Evolutionary conservation across 164 flowering plant genomes (phyloP).

Genomic region (Cinnamomum chago): DNA sequence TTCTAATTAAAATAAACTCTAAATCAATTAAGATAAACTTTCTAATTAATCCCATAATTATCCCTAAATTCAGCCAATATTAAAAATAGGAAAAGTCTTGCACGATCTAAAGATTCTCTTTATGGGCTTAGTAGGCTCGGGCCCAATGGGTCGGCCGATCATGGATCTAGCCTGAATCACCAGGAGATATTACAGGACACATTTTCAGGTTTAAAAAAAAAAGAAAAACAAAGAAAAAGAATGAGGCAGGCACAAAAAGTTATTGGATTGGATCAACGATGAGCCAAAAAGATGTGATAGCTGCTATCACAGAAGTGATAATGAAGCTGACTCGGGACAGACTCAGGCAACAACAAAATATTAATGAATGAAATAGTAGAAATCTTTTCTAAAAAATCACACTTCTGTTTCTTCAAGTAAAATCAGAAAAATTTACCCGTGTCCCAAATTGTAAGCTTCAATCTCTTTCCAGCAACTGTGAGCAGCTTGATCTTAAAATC

Average conservation of each 20-base stretch:
- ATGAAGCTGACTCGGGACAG: not conserved
- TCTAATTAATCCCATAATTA: too few species aligned
- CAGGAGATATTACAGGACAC: not conserved
- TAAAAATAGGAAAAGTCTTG: not conserved
- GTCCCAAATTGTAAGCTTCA: conserved; percentile 97
- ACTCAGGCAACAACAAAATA: not conserved
- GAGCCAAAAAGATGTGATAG: not conserved
- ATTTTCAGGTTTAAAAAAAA: too few species aligned
- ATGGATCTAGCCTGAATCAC: not conserved
- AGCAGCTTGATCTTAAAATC: conserved; percentile 88
- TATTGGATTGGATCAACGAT: not conserved
- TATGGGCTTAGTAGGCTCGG: not conserved
- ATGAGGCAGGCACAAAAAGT: too few species aligned
- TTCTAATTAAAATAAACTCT: too few species aligned
- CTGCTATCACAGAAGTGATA: not conserved
- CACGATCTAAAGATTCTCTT: not conserved
- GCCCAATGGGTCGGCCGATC: not conserved
- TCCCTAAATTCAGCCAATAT: too few species aligned
- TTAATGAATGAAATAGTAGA: not conserved
- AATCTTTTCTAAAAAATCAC: not conserved
- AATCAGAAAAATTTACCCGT: conserved; percentile 51
- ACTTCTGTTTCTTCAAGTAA: not conserved
- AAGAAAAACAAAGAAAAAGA: not conserved
- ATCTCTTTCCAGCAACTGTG: conserved; percentile 64
- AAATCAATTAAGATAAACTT: too few species aligned